Conservation (phyloP, 805 yeast genomes). For the Kregervanrija delftensis region DNA sequence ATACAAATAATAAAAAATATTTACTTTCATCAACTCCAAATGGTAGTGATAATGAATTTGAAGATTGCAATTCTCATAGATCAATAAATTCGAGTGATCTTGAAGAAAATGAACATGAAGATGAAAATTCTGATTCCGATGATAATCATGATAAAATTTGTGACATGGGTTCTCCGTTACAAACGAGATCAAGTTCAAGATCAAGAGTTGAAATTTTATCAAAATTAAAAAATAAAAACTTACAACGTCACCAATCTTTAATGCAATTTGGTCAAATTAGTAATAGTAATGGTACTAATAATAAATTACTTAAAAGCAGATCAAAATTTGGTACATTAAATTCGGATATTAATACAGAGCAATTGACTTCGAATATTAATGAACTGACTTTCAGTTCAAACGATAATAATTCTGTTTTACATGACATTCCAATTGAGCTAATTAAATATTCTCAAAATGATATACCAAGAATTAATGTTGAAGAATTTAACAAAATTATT, state of each 20-base stretch:
- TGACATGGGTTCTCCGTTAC: constrained; percentile 35
- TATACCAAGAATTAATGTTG: constrained; percentile 61
- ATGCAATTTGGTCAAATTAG: constrained; percentile 4
- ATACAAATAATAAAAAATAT: no score
- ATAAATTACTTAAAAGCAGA: neutral
- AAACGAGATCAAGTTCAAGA: constrained; percentile 17
- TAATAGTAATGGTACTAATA: neutral
- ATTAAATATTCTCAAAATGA: constrained; percentile 41
- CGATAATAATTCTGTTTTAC: constrained; percentile 6
- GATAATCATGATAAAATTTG: neutral
- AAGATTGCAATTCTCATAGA: no score
- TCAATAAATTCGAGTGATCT: no score
- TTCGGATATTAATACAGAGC: constrained; percentile 15
- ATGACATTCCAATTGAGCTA: constrained; percentile 4
- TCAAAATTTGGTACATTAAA: neutral
- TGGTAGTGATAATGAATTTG: no score
- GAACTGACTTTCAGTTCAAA: constrained; percentile 14
- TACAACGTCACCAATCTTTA: constrained; percentile 24
- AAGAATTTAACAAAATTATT: constrained; percentile 49
- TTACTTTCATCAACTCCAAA: no score
- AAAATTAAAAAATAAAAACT: constrained; percentile 12
- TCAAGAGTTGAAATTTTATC: constrained; percentile 13
- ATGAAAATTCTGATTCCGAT: neutral
- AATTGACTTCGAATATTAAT: constrained; percentile 20
- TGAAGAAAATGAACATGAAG: neutral